Conservation (phyloP, 2,329 filamentous ascomycete genomes). For the Diplocarpon mali region DNA sequence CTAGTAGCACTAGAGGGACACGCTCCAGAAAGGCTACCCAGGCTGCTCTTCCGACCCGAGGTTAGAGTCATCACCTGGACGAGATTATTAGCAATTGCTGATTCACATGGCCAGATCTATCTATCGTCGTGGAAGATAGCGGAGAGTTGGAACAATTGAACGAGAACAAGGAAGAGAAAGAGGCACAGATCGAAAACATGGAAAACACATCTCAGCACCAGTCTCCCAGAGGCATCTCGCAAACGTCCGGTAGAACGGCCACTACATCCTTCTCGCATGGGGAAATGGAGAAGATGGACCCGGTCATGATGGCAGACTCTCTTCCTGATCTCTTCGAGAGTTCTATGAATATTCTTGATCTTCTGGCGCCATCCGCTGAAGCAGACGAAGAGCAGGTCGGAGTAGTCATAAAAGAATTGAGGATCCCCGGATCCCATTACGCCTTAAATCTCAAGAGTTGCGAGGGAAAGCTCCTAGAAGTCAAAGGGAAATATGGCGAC, state of each 20-base stretch:
- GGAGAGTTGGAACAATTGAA: neutral
- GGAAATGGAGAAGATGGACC: constrained; percentile 26
- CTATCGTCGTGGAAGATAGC: constrained; percentile 20
- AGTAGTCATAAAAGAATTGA: constrained; percentile 25
- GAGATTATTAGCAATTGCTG: constrained; percentile 1
- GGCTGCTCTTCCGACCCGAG: constrained; percentile 8
- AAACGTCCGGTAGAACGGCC: constrained; percentile 21
- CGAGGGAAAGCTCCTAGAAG: constrained; percentile 13
- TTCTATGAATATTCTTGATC: constrained; percentile 28
- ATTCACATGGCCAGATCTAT: constrained; percentile 17
- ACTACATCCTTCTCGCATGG: constrained; percentile 12
- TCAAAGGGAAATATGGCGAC: constrained; percentile 11
- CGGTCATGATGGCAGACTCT: constrained; percentile 28
- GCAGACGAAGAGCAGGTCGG: constrained; percentile 22
- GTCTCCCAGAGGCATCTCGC: neutral
- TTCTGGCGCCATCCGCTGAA: constrained; percentile 26
- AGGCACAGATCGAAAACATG: constrained; percentile 3
- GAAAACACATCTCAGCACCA: neutral
- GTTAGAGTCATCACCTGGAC: constrained; percentile 5
- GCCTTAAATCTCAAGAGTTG: constrained; percentile 9
- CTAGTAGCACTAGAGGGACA: constrained; percentile 9
- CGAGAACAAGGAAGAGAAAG: constrained; percentile 7
- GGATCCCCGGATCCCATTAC: constrained; percentile 9
- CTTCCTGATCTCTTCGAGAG: constrained; percentile 30
- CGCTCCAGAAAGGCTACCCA: constrained; percentile 13